These are phyloP conservation scores for Colletotrichum sp. DNA, from an alignment of 2,329 filamentous ascomycete species.

Conservation along the genomic window DNA sequence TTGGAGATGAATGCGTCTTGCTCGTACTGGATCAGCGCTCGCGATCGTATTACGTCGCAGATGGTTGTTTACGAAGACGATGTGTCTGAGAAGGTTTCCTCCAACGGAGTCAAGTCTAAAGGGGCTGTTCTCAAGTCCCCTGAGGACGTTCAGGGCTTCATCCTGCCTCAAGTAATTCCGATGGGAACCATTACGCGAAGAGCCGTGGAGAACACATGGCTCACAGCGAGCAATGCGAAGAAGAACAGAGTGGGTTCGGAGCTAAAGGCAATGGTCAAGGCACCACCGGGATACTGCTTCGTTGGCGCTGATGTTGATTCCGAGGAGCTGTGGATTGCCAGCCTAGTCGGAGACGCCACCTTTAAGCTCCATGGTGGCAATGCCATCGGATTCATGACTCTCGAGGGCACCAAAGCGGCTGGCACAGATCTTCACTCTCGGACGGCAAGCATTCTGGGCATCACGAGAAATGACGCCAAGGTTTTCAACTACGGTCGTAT, in stretches of 20 bases:
- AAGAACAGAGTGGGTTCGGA: constrained; percentile 95
- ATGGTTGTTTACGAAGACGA: constrained; percentile 89
- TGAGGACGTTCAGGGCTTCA: constrained; percentile 67
- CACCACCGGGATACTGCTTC: constrained; percentile 88
- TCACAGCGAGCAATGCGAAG: constrained; percentile 97
- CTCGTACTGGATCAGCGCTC: constrained; percentile 98
- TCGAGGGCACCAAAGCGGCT: constrained; percentile 92
- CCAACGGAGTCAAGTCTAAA: constrained; percentile 18
- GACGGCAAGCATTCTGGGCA: constrained; percentile 89
- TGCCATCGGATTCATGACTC: constrained; percentile 97
- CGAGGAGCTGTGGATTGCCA: constrained; percentile 97
- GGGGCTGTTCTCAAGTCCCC: constrained; percentile 20
- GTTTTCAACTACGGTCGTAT: constrained; percentile 99
- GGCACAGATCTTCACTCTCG: constrained; percentile 95
- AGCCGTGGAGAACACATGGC: constrained; percentile 97
- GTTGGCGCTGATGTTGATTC: constrained; percentile 98
- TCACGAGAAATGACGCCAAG: constrained; percentile 93
- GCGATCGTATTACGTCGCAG: constrained; percentile 92
- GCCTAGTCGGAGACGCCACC: constrained; percentile 89
- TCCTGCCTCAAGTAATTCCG: constrained; percentile 92
- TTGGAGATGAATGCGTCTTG: constrained; percentile 98
- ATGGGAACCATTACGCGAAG: constrained; percentile 97
- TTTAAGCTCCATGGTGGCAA: constrained; percentile 97
- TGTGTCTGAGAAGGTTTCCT: constrained; percentile 23
- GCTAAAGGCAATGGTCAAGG: constrained; percentile 94